Evolutionary conservation across 371 early-diverging fungal species (phyloP).

Genomic region (Mucor plumbeus): DNA sequence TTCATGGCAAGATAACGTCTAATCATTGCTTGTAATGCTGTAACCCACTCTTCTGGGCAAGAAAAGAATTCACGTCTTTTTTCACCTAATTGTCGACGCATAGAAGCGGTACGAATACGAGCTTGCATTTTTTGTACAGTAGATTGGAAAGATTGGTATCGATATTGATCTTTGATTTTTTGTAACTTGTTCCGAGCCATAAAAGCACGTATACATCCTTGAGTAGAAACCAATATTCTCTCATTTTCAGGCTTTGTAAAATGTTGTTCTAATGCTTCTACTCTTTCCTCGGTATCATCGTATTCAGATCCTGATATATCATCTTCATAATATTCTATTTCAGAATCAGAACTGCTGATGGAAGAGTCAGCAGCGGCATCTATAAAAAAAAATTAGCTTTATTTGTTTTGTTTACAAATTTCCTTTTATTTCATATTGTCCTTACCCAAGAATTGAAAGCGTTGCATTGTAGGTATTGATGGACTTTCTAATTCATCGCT

Average conservation of each 20-base stretch:
- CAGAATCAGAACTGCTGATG: constrained; percentile 23
- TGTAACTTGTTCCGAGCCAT: constrained; percentile 26
- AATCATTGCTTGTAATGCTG: constrained; percentile 25
- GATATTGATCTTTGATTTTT: constrained; percentile 27
- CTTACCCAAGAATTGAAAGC: constrained; percentile 14
- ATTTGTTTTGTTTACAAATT: not conserved
- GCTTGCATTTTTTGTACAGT: constrained; percentile 20
- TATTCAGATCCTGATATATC: constrained; percentile 2
- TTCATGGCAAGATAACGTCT: constrained; percentile 21
- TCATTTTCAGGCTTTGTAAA: constrained; percentile 22
- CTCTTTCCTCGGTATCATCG: constrained; percentile 11
- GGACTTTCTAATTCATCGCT: constrained; percentile 15
- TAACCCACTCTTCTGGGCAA: constrained; percentile 30
- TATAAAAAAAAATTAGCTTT: not conserved
- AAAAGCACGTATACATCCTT: constrained; percentile 24
- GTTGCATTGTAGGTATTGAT: constrained; percentile 15
- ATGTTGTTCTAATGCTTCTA: constrained; percentile 15
- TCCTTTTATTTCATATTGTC: not conserved
- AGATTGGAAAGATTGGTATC: constrained; percentile 21
- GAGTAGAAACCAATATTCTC: constrained; percentile 6
- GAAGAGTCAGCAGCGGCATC: constrained; percentile 16
- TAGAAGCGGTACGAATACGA: constrained; percentile 14
- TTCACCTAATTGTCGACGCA: constrained; percentile 23
- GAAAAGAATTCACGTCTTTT: constrained; percentile 23
- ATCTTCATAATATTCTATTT: constrained; percentile 15